Evolutionary conservation across 2,329 filamentous ascomycete genomes (phyloP).

Genomic region (Colletotrichum sublineola): DNA sequence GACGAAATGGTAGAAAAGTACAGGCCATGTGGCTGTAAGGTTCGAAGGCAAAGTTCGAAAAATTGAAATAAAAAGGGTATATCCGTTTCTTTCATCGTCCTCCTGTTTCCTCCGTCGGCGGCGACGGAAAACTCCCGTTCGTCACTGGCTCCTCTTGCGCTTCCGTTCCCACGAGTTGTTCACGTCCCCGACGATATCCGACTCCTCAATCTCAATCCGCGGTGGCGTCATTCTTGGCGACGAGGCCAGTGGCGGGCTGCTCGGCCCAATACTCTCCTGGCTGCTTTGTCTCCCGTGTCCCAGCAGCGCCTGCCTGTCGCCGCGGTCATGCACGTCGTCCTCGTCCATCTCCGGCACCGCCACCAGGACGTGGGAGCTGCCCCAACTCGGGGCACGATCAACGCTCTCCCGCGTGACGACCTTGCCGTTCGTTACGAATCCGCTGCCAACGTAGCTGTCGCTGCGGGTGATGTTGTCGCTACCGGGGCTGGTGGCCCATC

Average conservation of each 20-base stretch:
- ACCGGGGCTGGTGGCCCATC: slow-evolving; percentile 47
- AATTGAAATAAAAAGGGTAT: slow-evolving; percentile 34
- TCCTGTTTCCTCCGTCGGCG: neutral
- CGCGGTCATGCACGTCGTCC: slow-evolving; percentile 44
- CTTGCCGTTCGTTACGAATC: slow-evolving; percentile 41
- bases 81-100: slow-evolving; percentile 16
- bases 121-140: neutral
- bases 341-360: slow-evolving; percentile 57
- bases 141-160: slow-evolving; percentile 44
- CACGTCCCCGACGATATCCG: slow-evolving; percentile 44
- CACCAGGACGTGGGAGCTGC: slow-evolving; percentile 54
- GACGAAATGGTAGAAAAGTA: slow-evolving; percentile 4
- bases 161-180: slow-evolving; percentile 48
- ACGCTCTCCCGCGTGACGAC: slow-evolving; percentile 44
- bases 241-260: neutral
- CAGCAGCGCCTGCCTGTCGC: slow-evolving; percentile 50
- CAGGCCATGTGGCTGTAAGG: neutral
- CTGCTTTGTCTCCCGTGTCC: slow-evolving; percentile 39
- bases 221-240: slow-evolving; percentile 15
- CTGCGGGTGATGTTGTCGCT: slow-evolving; percentile 43
- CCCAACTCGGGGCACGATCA: slow-evolving; percentile 52
- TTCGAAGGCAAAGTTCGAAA: slow-evolving; percentile 7
- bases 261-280: slow-evolving; percentile 19
- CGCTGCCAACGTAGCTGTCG: slow-evolving; percentile 47
- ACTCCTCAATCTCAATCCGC: slow-evolving; percentile 43